phyloP scores from a whole-genome alignment of 2,329 filamentous ascomycete genomes.

The Westerdykella ornata region DNA sequence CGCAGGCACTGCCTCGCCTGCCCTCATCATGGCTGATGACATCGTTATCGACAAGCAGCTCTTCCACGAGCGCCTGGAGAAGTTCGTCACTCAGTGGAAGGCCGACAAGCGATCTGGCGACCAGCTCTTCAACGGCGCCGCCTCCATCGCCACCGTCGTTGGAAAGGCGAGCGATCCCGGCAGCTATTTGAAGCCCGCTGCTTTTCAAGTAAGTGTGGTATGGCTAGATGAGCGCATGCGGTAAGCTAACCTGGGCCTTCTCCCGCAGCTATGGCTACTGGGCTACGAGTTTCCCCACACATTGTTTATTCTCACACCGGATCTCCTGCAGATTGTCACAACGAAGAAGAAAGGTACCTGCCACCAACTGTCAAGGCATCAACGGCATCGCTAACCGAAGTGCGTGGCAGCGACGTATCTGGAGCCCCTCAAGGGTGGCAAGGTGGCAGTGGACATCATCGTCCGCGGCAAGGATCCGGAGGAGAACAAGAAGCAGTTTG shows the following conservation, averaged over 20 bases:
- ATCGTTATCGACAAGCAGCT: conserved; percentile 91
- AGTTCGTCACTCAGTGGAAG: conserved; percentile 89
- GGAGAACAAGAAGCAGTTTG: conserved; percentile 84
- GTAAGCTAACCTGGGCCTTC: conserved; percentile 18
- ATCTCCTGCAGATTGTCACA: conserved; percentile 85
- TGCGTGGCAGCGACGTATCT: conserved; percentile 72
- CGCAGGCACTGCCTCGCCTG: conserved; percentile 14
- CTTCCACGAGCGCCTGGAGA: conserved; percentile 88
- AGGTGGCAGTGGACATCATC: conserved; percentile 85
- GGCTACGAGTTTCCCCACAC: conserved; percentile 98
- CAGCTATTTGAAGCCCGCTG: conserved; percentile 91
- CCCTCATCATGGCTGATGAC: conserved; percentile 53
- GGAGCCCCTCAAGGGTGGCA: conserved; percentile 83
- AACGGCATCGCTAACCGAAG: conserved; percentile 23
- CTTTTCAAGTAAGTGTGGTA: conserved; percentile 69
- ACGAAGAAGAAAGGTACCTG: conserved; percentile 87
- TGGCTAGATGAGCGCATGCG: neutral
- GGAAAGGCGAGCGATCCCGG: conserved; percentile 80
- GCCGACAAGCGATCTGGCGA: conserved; percentile 86
- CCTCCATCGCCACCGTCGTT: conserved; percentile 83
- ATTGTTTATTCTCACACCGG: conserved; percentile 82
- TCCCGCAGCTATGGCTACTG: conserved; percentile 82
- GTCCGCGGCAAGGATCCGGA: conserved; percentile 86
- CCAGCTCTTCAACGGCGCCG: conserved; percentile 74
- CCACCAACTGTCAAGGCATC: conserved; percentile 1